Base-by-base conservation (phyloP, 1,284 basidiomycete genomes). In the Puccinia coronata region DNA sequence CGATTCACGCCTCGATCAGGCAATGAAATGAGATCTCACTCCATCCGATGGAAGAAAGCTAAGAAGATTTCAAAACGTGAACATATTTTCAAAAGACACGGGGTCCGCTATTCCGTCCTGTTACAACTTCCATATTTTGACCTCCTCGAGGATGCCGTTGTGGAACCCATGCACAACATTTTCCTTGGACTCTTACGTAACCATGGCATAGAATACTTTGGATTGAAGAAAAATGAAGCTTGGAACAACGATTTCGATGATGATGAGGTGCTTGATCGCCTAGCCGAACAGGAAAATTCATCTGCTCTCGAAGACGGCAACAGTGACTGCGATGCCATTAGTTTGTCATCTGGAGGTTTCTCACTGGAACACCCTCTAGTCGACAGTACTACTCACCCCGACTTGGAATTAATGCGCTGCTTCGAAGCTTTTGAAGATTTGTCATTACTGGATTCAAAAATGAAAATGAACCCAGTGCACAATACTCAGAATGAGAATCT, bases 121-220 rank as follows among this genome's bases (percentile, higher is more conserved):
- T 61, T 34, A 20, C 39, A 71, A 51, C 53, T 80, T 9, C 77
- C 77, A 11, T 80, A 80, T 25, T 59, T 80, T 20, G 51, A 80
- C 41, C 67, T 39, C 25, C 14, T 71, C 14, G 41, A 57, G 0
- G 28, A 71, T 43, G 57, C 39, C 6, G 41, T 80, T 2, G 55
- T 80, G 11, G 77, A 80, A 34, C 77, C 77, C 5, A 80, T 80
- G 77, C 77, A 80, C 18, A 80, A 80, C 34, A 72, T 80, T 18
- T 80, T 70, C 55, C 55, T 80, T 20, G 77, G 77, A 8, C 25
- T 80, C 2, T 16, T 80, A n/a, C 36, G 41, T 20, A n/a, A 80
- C 41, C 77, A 80, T 61, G 69, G 69, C 16, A 11, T 14, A 18
- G 28, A 28, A 20, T 18, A 51, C 31, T 53, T 71, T 69, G 76